Evolutionary conservation across 176 grass and related monocot species (phyloP).

Genomic region (Olyra latifolia): DNA sequence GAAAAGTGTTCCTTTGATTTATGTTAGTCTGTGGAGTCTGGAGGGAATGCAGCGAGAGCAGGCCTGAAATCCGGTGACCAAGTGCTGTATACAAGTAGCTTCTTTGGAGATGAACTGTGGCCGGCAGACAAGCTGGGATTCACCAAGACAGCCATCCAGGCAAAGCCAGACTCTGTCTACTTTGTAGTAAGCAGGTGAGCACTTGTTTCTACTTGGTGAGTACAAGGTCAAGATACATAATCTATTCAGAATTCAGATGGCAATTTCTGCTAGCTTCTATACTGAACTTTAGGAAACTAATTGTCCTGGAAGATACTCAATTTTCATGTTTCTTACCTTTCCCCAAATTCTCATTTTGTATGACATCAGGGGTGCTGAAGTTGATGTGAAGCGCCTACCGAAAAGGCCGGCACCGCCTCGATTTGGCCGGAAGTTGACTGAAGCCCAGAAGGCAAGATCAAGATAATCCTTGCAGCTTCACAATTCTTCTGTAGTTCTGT

Average conservation of each 20-base stretch:
- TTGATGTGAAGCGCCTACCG: constrained; percentile 85
- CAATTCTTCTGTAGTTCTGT: neutral
- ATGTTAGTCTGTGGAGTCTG: constrained; percentile 70
- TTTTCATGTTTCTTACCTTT: neutral
- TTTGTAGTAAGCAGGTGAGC: constrained; percentile 84
- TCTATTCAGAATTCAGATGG: neutral
- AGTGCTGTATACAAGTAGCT: constrained; percentile 93
- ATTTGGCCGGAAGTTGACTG: constrained; percentile 75
- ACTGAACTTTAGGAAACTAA: constrained; percentile 11
- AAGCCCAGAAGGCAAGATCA: constrained; percentile 79
- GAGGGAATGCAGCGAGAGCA: constrained; percentile 84
- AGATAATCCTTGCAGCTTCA: neutral
- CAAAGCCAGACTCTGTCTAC: constrained; percentile 94
- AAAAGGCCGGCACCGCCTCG: constrained; percentile 88
- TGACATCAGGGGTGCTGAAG: constrained; percentile 52
- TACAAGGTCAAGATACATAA: neutral
- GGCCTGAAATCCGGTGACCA: constrained; percentile 82
- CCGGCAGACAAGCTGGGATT: constrained; percentile 98
- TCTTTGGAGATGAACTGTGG: constrained; percentile 95
- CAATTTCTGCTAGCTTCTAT: neutral
- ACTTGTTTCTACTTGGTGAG: neutral
- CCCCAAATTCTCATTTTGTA: constrained; percentile 1
- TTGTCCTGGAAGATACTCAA: neutral
- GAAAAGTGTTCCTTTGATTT: constrained; percentile 10
- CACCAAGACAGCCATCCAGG: constrained; percentile 97